These are phyloP conservation scores for Cronartium ribicola DNA, from an alignment of 1,284 basidiomycete genomes.

Conservation along the genomic window DNA sequence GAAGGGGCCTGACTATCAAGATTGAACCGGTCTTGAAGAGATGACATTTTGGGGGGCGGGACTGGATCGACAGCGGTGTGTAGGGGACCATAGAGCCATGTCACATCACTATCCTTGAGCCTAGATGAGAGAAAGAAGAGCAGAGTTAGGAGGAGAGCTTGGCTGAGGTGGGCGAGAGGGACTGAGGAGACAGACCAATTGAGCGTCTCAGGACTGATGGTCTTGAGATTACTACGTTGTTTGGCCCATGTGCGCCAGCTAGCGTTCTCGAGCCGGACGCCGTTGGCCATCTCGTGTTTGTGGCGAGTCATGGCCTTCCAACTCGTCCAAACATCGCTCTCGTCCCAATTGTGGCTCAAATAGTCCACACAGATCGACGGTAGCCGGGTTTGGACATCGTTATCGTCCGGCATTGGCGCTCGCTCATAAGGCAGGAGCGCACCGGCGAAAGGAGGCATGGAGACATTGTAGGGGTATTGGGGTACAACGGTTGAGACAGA, in stretches of 20 bases:
- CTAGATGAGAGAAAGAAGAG: constrained; percentile 55
- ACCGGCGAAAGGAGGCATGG: constrained; percentile 45
- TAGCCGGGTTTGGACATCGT: constrained; percentile 56
- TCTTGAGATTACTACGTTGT: constrained; percentile 92
- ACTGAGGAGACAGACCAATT: constrained; percentile 71
- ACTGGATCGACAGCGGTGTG: constrained; percentile 78
- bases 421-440: constrained; percentile 44
- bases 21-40: constrained; percentile 57
- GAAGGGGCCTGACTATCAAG: constrained; percentile 52
- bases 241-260: constrained; percentile 99
- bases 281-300: constrained; percentile 97
- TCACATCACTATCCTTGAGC: constrained; percentile 98
- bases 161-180: constrained; percentile 2
- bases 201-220: constrained; percentile 90
- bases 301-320: constrained; percentile 98
- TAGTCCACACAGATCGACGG: constrained; percentile 64
- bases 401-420: constrained; percentile 53
- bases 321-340: constrained; percentile 96
- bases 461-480: constrained; percentile 50
- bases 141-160: constrained; percentile 13
- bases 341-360: constrained; percentile 87
- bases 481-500: constrained; percentile 45
- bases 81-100: constrained; percentile 96
- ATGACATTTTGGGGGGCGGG: constrained; percentile 57
- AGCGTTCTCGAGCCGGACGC: constrained; percentile 90